A percentile compares a stretch with the other conserved stretches of the same genome.
phyloP scores from a whole-genome alignment of 163 green algal species.

The Chlamydomonas reinhardtii region DNA sequence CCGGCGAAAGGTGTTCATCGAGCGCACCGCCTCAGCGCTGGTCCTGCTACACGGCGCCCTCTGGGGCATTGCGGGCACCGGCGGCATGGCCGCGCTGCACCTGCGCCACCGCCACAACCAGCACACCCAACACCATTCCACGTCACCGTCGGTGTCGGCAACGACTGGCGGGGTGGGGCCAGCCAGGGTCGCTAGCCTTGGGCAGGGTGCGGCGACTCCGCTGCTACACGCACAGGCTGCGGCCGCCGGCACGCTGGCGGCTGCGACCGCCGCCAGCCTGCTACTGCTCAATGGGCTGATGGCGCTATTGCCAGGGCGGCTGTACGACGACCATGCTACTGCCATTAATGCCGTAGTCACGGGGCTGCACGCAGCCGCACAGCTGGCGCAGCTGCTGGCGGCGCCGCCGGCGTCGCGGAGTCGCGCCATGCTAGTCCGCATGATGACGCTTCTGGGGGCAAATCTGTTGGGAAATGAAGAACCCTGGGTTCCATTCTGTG shows the following conservation, averaged over 20 bases:
- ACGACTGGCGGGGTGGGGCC: neutral
- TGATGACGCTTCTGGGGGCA: neutral
- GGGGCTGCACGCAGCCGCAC: neutral
- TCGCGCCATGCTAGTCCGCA: conserved; percentile 14
- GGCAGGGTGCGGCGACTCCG: neutral
- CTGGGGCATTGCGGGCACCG: neutral
- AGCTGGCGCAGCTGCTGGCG: conserved; percentile 2
- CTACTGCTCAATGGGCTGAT: conserved; percentile 36
- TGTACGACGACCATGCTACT: conserved; percentile 3
- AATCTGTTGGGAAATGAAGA: conserved; percentile 30
- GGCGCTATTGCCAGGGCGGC: neutral
- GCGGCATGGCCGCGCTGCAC: neutral
- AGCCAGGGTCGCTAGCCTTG: neutral
- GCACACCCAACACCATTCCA: neutral
- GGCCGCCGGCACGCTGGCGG: neutral
- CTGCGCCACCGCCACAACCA: neutral
- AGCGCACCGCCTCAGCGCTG: neutral
- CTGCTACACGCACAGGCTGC: neutral
- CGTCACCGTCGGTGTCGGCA: neutral
- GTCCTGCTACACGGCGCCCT: neutral
- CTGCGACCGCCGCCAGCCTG: neutral
- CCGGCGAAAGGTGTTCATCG: neutral
- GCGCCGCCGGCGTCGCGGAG: neutral
- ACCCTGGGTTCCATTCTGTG: neutral
- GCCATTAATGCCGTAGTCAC: conserved; percentile 6